phyloP scores from a whole-genome alignment of 129 eudicot genomes.

The Daucus carota region DNA sequence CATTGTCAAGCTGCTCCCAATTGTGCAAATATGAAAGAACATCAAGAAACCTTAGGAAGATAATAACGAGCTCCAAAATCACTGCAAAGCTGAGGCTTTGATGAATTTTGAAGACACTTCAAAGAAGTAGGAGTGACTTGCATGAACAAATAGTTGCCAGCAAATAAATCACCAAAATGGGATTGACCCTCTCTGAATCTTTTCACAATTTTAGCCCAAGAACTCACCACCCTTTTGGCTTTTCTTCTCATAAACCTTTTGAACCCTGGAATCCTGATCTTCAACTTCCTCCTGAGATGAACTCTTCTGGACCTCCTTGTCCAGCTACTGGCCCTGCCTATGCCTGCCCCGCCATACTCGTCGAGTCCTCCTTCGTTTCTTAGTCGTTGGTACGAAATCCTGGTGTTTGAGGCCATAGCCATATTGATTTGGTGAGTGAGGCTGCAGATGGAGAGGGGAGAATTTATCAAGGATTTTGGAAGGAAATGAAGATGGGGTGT shows the following conservation, averaged over 20 bases:
- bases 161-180: slow-evolving; percentile 83
- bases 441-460: slow-evolving; percentile 4
- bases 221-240: slow-evolving; percentile 30
- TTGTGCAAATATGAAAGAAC: not conserved
- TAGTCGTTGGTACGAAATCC: slow-evolving; percentile 50
- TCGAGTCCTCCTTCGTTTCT: slow-evolving; percentile 24
- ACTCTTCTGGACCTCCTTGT: slow-evolving; percentile 29
- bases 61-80: slow-evolving; percentile 3
- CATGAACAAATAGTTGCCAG: slow-evolving; percentile 80
- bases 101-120: slow-evolving; percentile 14
- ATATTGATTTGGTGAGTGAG: not conserved
- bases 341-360: slow-evolving; percentile 4
- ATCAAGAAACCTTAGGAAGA: slow-evolving; percentile 5
- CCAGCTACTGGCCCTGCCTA: slow-evolving; percentile 25
- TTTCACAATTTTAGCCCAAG: slow-evolving; percentile 38
- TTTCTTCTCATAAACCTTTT: slow-evolving; percentile 48
- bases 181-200: slow-evolving; percentile 66
- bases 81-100: not conserved
- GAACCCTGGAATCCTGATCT: slow-evolving; percentile 55
- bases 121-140: slow-evolving; percentile 72
- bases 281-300: slow-evolving; percentile 42
- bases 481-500: slow-evolving; percentile 14
- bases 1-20: not conserved
- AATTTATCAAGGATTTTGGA: not conserved
- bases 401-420: slow-evolving; percentile 24